A percentile compares a stretch with the other conserved stretches of the same genome.
These are phyloP conservation scores for Candida yuanshanica DNA, from an alignment of 805 yeast species.

Conservation along the genomic window DNA sequence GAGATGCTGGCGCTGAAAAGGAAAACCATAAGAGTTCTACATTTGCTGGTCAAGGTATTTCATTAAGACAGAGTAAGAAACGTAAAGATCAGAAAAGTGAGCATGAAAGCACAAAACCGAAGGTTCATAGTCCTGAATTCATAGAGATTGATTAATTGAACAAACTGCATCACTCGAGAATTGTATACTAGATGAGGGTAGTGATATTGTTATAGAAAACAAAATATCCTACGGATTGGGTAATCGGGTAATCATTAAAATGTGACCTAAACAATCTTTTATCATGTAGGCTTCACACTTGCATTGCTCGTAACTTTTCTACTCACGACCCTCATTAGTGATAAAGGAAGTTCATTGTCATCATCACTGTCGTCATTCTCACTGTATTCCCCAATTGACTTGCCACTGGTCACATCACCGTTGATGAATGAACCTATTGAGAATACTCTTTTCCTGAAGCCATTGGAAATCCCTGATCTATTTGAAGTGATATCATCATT, in stretches of 20 bases:
- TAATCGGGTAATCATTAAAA: neutral
- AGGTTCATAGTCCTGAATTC: slow-evolving; percentile 68
- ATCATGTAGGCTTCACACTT: neutral
- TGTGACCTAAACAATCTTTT: neutral
- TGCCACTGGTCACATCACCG: slow-evolving; percentile 15
- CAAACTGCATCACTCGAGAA: neutral
- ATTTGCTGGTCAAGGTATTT: slow-evolving; percentile 69
- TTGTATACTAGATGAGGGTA: slow-evolving; percentile 4
- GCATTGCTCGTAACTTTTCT: slow-evolving; percentile 12
- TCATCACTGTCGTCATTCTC: slow-evolving; percentile 12
- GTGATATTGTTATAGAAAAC: no score
- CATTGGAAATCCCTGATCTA: slow-evolving; percentile 17
- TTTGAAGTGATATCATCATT: slow-evolving; percentile 1
- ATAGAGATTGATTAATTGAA: slow-evolving; percentile 58
- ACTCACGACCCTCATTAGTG: slow-evolving; percentile 31
- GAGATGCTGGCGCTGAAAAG: slow-evolving; percentile 29
- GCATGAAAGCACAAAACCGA: slow-evolving; percentile 54
- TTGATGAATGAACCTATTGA: slow-evolving; percentile 30
- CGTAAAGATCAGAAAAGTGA: slow-evolving; percentile 50
- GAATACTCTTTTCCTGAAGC: slow-evolving; percentile 29
- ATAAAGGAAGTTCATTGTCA: slow-evolving; percentile 28
- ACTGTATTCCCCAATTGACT: slow-evolving; percentile 23
- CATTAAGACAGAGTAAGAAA: slow-evolving; percentile 55
- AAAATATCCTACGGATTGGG: no score
- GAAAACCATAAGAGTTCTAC: slow-evolving; percentile 16